Base-by-base conservation (phyloP, 208 protist genomes). In the Acanthamoeba triangularis region DNA sequence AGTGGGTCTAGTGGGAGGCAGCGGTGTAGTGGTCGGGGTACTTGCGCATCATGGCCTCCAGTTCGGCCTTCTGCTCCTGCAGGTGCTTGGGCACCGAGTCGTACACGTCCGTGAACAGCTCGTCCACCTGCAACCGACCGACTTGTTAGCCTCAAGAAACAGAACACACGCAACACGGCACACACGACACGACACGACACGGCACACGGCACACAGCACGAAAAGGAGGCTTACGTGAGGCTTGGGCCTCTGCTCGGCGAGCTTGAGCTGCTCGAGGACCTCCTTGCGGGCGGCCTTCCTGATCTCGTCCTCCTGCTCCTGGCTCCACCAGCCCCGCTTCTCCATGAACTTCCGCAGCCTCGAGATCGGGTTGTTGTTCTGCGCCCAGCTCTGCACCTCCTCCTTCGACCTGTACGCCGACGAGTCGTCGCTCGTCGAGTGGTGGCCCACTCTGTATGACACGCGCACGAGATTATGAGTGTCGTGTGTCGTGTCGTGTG, bases 381-480 rank as follows among this genome's bases (percentile, higher is more conserved):
- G 18, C 69, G 96, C 35, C 95, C 96, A 96, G 41, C 87, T 72
- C 78, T 95, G 88, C 23, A 97, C 95, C 61, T 97, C 97, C 35
- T 97, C 95, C 14, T 90, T 37, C 37, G 96, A 96, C 44, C 97
- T 95, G 78, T 99, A 99, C 35, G 97, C 95, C 28, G 97, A 97
- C 52, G 99, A 99, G 95, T 99, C 99, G 97, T 99, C 99, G 25
- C 98, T 99, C 11, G 99, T 99, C 7, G 98, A 99, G 97, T 99
- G 99, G 96, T 99, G 98, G 18, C 98, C 96, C 47, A 97, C 95
- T 37, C 78, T 87, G 78, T n/a, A n/a, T n/a, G n/a, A n/a, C n/a
- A n/a, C n/a, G n/a, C n/a, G n/a, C n/a, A n/a, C n/a, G n/a, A n/a
- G n/a, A n/a, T n/a, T n/a, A n/a, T n/a, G n/a, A n/a, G n/a, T n/a